Evolutionary conservation across 192 early-diverging fungal species (phyloP).

Genomic region (Backusella macrospora): DNA sequence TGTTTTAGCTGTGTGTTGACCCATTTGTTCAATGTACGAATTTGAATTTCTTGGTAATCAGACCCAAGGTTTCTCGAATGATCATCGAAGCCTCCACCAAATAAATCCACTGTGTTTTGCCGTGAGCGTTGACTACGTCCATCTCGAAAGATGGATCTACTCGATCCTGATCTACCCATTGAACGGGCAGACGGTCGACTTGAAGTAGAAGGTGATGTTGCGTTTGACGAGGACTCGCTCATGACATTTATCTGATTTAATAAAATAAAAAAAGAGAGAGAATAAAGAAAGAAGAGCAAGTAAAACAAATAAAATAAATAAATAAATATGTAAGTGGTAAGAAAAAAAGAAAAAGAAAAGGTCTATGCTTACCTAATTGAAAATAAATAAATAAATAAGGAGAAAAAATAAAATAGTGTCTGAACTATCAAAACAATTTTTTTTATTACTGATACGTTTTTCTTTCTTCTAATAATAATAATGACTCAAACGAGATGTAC

Average conservation of each 20-base stretch:
- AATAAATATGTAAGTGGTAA: background rate
- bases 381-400: conserved; percentile 13
- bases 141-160: conserved; percentile 24
- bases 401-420: background rate
- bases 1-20: conserved; percentile 58
- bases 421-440: conserved; percentile 4
- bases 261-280: background rate
- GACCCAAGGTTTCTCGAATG: conserved; percentile 46
- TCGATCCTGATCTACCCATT: conserved; percentile 27
- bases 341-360: background rate
- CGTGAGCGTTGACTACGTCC: background rate
- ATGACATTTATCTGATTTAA: conserved; percentile 3
- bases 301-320: background rate
- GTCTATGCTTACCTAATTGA: conserved; percentile 1
- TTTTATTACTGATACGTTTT: background rate
- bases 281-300: background rate
- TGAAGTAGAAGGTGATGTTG: conserved; percentile 11
- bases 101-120: conserved; percentile 16
- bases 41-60: conserved; percentile 54
- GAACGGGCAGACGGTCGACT: conserved; percentile 1
- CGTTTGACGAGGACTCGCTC: conserved; percentile 15
- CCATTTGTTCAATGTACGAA: conserved; percentile 59
- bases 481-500: too few species aligned
- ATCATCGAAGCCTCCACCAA: conserved; percentile 36
- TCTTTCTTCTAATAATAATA: too few species aligned